phyloP scores from a whole-genome alignment of 2,329 filamentous ascomycete species.

The Diaporthe destruens region DNA sequence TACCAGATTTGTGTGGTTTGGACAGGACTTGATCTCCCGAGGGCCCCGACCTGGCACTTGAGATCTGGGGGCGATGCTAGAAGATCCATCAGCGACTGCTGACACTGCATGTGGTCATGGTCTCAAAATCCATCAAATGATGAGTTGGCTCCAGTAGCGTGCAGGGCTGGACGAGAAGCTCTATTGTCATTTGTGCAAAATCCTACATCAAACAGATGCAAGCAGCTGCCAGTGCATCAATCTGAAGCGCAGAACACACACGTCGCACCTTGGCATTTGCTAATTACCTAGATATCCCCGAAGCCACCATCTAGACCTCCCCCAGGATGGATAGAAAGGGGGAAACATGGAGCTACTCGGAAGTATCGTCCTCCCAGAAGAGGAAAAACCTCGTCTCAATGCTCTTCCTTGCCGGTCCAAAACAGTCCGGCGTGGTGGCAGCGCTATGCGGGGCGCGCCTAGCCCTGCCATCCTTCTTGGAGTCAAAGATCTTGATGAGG shows the following conservation, averaged over 20 bases:
- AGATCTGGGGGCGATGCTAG: too few relatives aligned
- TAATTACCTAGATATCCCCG: too few relatives aligned
- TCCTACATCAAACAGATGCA: not conserved
- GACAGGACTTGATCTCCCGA: too few relatives aligned
- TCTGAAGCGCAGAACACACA: not conserved
- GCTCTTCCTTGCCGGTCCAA: constrained; percentile 10
- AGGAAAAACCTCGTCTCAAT: constrained; percentile 9
- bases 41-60: too few relatives aligned
- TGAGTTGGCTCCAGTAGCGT: not conserved
- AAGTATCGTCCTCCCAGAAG: constrained; percentile 8
- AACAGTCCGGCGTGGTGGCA: constrained; percentile 7
- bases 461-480: constrained; percentile 11
- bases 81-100: not conserved
- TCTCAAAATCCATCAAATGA: not conserved
- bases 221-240: not conserved
- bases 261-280: not conserved
- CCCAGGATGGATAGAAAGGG: not conserved
- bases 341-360: not conserved
- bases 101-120: not conserved
- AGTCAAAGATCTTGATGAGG: constrained; percentile 16
- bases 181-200: not conserved
- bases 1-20: not conserved
- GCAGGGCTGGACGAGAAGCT: not conserved
- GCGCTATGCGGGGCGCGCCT: constrained; percentile 2
- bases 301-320: too few relatives aligned